Conservation (phyloP, 495 filamentous ascomycete species). For the Daldinia childiae region DNA sequence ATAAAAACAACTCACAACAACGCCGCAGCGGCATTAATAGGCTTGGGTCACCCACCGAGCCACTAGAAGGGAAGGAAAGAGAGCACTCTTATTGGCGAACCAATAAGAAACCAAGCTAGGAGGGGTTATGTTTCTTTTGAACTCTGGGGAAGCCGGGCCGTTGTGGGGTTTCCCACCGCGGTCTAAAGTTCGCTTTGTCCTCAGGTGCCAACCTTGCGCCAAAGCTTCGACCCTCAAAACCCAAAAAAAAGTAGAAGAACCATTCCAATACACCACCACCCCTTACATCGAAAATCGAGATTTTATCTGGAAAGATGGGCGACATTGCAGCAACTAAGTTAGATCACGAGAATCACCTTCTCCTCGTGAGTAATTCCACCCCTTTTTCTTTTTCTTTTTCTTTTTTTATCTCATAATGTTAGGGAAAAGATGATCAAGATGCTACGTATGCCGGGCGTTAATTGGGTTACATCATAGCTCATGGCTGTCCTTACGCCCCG, state of each 20-base stretch:
- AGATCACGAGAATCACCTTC: constrained; percentile 59
- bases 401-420: not conserved
- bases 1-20: not conserved
- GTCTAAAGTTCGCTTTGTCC: no score
- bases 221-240: not conserved
- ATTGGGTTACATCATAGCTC: constrained; percentile 9
- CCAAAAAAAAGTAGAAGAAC: no score
- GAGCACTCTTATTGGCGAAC: no score
- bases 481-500: not conserved
- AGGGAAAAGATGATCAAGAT: not conserved
- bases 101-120: not conserved
- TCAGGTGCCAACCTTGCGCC: constrained; percentile 32
- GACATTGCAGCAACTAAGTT: constrained; percentile 55
- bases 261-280: not conserved
- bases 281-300: not conserved
- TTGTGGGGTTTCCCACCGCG: constrained; percentile 13
- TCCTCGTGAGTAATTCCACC: constrained; percentile 50
- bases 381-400: not conserved
- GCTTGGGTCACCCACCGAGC: not conserved
- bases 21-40: not conserved
- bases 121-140: not conserved
- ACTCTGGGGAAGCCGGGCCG: constrained; percentile 35
- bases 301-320: constrained; percentile 49
- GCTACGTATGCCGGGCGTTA: not conserved
- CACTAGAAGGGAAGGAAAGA: not conserved